Base-by-base conservation (phyloP, 2,329 filamentous ascomycete genomes). In the Tolypocladium ovalisporum region DNA sequence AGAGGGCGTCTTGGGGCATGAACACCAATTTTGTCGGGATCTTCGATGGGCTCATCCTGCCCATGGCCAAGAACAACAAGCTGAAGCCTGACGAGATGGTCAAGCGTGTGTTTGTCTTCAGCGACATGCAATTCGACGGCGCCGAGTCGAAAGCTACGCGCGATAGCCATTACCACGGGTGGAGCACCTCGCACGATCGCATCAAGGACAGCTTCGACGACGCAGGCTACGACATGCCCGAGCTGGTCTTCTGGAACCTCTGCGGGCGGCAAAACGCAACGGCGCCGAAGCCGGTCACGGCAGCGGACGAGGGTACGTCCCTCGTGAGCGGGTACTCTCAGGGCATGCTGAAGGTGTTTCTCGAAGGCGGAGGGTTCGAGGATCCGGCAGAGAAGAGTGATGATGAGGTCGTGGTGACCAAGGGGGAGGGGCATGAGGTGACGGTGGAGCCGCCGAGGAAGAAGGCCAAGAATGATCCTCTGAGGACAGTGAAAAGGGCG, bases 201-300 rank as follows among this genome's bases (percentile, higher is more conserved):
- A 76, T 85, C 65, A 69, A 77, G 64, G 59, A 59, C 24, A 66
- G 68, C 44, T 85, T 73, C 65, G 63, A 68, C 13, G 66, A 72
- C 0, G 75, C 76, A 3, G 81, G 82, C 0, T 85, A 85, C 62
- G 76, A 82, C 57, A 72, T 84, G 68, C 82, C 82, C 0, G 74
- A 81, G 65, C 68, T 85, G n/a, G 71, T 85, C 3, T 84, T 82
- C 65, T 84, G 81, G 82, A 83, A 84, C 62, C 70, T 84, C 22
- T n/a, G 79, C 79, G 0, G 76, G 73, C 10, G 71, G 72, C 0
- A 63, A 1, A 68, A 71, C 35, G 63, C 67, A 0, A 68, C 61
- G 2, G 75, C 74, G 1, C 73, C 75, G 6, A 83, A 82, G 68
- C 79, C 79, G 1, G 75, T 79, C 4, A 73, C 67, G 1, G 71